Evolutionary conservation across 2,329 filamentous ascomycete genomes (phyloP).

Genomic region (Penicillium sp.): DNA sequence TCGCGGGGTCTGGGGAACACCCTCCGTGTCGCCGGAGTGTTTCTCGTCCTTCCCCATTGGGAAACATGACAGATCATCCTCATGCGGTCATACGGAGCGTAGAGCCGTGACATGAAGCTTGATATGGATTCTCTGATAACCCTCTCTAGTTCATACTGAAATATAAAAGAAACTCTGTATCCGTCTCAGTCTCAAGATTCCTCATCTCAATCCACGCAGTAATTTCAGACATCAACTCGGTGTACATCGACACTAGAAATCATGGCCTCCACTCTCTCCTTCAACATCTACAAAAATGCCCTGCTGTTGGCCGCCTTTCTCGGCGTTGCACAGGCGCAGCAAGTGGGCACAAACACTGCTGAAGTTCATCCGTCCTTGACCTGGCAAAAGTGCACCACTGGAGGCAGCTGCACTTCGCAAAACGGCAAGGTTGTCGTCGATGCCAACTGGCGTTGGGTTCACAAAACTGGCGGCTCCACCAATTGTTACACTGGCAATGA

Average conservation of each 20-base stretch:
- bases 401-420: conserved; percentile 54
- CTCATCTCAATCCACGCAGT: not conserved
- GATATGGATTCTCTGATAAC: not conserved
- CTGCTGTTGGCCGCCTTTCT: conserved; percentile 32
- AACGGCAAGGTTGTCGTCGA: conserved; percentile 39
- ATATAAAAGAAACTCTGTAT: conserved; percentile 9
- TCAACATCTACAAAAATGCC: conserved; percentile 30
- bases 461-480: conserved; percentile 47
- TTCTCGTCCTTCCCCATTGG: conserved; percentile 16
- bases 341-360: conserved; percentile 31
- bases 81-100: conserved; percentile 17
- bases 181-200: not conserved
- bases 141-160: not conserved
- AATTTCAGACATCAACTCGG: not conserved
- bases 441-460: conserved; percentile 59
- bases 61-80: not conserved
- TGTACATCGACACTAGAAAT: not conserved
- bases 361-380: conserved; percentile 53
- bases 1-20: not conserved
- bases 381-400: conserved; percentile 55
- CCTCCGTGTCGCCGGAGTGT: conserved; percentile 26
- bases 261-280: conserved; percentile 15
- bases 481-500: conserved; percentile 59
- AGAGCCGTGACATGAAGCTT: conserved; percentile 4
- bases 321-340: conserved; percentile 30